Conservation (phyloP, 2,329 filamentous ascomycete genomes). For the Fusarium sp. region DNA sequence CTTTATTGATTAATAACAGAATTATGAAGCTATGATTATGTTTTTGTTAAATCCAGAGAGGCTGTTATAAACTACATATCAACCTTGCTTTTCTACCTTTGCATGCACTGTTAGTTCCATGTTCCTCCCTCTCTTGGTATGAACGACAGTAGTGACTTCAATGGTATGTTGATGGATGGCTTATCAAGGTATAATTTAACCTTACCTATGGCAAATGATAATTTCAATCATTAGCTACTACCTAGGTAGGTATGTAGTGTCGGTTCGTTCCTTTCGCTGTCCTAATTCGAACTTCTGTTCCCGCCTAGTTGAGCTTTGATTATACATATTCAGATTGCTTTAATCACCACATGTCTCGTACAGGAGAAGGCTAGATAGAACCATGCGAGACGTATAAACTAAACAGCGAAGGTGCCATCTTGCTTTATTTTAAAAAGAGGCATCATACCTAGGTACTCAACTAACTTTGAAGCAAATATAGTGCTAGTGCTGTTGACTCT, state of each 20-base stretch:
- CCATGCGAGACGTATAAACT: too few relatives aligned
- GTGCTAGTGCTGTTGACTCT: neutral
- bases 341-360: too few relatives aligned
- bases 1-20: neutral
- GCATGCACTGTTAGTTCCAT: neutral
- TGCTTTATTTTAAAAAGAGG: neutral
- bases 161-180: neutral
- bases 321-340: too few relatives aligned
- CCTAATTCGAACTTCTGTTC: too few relatives aligned
- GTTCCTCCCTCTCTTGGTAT: neutral
- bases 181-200: conserved; percentile 9
- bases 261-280: too few relatives aligned
- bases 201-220: neutral
- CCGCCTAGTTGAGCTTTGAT: too few relatives aligned
- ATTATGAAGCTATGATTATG: neutral
- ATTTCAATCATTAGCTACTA: neutral
- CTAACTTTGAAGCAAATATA: neutral
- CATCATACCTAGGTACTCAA: neutral
- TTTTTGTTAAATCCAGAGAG: neutral
- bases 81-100: neutral
- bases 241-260: too few relatives aligned
- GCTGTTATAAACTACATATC: neutral
- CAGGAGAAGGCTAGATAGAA: too few relatives aligned
- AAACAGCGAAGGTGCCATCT: neutral
- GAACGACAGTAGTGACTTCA: neutral